Evolutionary conservation across 2,329 filamentous ascomycete species (phyloP), one percentile per base, ranked within the genome.

Genomic region (Fusarium humuli): DNA sequence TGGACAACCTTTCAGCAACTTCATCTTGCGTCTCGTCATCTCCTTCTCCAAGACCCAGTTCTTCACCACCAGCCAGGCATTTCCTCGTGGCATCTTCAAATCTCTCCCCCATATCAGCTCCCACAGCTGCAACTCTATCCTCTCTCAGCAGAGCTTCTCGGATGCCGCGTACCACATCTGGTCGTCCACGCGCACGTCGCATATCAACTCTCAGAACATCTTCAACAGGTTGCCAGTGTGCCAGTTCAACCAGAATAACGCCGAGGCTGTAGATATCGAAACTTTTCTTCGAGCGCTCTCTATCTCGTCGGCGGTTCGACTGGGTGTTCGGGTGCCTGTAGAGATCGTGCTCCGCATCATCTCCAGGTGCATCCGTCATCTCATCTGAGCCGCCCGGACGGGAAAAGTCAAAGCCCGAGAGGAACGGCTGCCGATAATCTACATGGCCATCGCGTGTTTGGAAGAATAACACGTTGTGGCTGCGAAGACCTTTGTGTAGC

Each of bases 401-500:
- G 3, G 83, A 82, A 69, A 85, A 87, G 65, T 88, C 86, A 75
- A 88, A 88, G 34, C 86, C 86, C 1, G 82, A 84, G 41, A 88
- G 77, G 63, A 80, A 83, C 0, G 84, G 85, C 32, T 78, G 75
- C 12, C 70, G 67, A 58, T 81, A 82, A 61, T 83, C 78, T 44
- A 84, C 77, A 23, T 65, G 57, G 63, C 75, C 77, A 23, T 61
- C 47, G 29, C 61, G 61, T 29, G 72, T 66, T 32, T 77, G 77
- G 72, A 86, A 87, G 74, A 88, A 87, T 13, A 88, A 73, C 30
- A 88, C 80, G 71, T 86, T 88, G 57, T 85, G 79, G 61, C 82
- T 84, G 14, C 86, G 83, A 7, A 88, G 79, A n/a, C 85, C 85
- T 70, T 89, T 88, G 78, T 88, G 86, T 8, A 88, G 79, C 86